Conservation (phyloP, 2,329 filamentous ascomycete species). For the Herpotrichia juniperi region DNA sequence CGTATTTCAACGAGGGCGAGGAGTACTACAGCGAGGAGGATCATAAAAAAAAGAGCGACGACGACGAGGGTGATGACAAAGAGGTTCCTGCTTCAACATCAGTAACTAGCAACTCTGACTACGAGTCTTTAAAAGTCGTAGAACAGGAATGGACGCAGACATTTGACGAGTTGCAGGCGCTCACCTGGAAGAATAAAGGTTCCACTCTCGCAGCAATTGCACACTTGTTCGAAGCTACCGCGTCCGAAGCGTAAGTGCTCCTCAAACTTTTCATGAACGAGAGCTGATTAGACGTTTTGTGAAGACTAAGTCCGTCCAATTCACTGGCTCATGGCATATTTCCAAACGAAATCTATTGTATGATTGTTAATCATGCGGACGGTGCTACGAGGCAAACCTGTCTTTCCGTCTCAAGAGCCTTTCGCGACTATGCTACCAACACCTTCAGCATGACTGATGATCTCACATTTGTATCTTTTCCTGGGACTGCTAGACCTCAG, state of each 20-base stretch:
- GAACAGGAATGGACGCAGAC: too few relatives aligned
- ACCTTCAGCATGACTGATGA: not conserved
- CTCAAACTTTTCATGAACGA: too few relatives aligned
- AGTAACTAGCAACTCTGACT: too few relatives aligned
- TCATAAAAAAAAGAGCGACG: too few relatives aligned
- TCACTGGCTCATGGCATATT: not conserved
- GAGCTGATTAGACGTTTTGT: not conserved
- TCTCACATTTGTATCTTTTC: not conserved
- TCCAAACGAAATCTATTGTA: conserved; percentile 3
- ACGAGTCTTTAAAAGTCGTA: too few relatives aligned
- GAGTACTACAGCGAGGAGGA: too few relatives aligned
- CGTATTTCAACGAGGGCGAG: too few relatives aligned
- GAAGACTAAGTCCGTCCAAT: not conserved
- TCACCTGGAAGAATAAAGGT: too few relatives aligned
- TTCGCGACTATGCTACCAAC: conserved; percentile 3
- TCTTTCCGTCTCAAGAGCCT: conserved; percentile 1
- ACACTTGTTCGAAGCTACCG: not conserved
- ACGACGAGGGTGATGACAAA: too few relatives aligned
- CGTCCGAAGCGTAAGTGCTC: not conserved
- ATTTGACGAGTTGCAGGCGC: too few relatives aligned
- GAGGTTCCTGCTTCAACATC: too few relatives aligned
- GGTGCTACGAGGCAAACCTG: not conserved
- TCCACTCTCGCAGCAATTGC: not conserved
- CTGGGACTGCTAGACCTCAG: not conserved
- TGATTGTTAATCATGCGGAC: not conserved